Percentiles rank a stretch among this genome's conserved stretches.
phyloP scores from a whole-genome alignment of 2,329 filamentous ascomycete genomes.

The Aspergillus ochraceoroseus region DNA sequence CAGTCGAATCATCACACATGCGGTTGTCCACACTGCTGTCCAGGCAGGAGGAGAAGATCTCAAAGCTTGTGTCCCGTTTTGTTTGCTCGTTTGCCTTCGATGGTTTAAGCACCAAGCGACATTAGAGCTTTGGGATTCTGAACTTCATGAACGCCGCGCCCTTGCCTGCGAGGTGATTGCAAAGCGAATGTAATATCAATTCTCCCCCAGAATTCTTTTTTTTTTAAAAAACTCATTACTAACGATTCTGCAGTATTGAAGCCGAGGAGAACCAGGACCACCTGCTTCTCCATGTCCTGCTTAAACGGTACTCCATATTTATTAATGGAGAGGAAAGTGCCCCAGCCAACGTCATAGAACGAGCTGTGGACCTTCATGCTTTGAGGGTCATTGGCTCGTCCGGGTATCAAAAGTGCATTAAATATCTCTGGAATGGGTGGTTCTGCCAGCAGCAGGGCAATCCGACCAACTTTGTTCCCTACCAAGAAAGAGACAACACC shows the following conservation, averaged over 20 bases:
- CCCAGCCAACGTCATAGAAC: conserved; percentile 85
- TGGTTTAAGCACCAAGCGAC: conserved; percentile 76
- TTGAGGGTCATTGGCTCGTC: conserved; percentile 82
- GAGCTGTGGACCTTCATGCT: conserved; percentile 87
- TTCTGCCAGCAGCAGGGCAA: conserved; percentile 92
- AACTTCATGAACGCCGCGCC: conserved; percentile 72
- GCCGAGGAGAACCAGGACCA: conserved; percentile 71
- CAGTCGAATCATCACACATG: conserved; percentile 74
- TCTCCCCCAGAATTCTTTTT: not conserved
- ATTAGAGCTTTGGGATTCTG: conserved; percentile 86
- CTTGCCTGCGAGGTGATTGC: conserved; percentile 86
- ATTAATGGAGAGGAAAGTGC: conserved; percentile 65
- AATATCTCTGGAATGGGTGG: conserved; percentile 92
- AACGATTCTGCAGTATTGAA: conserved; percentile 63
- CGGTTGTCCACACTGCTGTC: conserved; percentile 73
- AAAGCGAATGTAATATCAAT: conserved; percentile 57
- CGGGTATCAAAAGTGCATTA: conserved; percentile 93
- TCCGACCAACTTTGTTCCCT: conserved; percentile 82
- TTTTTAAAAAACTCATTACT: conserved; percentile 1
- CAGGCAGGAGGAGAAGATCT: conserved; percentile 74
- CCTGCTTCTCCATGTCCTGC: conserved; percentile 72
- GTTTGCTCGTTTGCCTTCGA: conserved; percentile 66
- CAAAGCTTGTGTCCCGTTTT: conserved; percentile 74
- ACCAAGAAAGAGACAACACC: conserved; percentile 72
- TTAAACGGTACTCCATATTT: conserved; percentile 83